Percentiles rank a stretch among this genome's conserved stretches.
Evolutionary conservation across 371 early-diverging fungal species (phyloP).

Genomic region (Spiromyces aspiralis): DNA sequence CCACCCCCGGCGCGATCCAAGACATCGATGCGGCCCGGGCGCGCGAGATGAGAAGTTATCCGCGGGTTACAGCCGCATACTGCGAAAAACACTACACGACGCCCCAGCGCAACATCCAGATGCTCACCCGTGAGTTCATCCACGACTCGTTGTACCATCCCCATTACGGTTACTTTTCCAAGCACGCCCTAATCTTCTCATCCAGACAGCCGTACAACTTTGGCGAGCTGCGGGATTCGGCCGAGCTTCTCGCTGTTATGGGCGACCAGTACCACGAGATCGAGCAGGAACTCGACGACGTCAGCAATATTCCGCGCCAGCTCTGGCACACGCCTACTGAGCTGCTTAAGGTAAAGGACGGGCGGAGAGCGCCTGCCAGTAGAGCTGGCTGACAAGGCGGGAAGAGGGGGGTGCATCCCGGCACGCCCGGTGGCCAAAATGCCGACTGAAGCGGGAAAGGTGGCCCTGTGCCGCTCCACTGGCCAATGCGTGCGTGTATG

Average conservation of each 20-base stretch:
- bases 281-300: constrained; percentile 35
- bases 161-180: constrained; percentile 90
- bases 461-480: no score
- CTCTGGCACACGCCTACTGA: constrained; percentile 97
- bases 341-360: constrained; percentile 56
- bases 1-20: constrained; percentile 6
- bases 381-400: no score
- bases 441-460: no score
- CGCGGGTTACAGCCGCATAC: constrained; percentile 8
- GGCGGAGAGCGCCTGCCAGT: no score
- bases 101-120: constrained; percentile 42
- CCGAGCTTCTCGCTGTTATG: constrained; percentile 63
- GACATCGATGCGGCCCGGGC: not conserved
- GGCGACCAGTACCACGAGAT: constrained; percentile 64
- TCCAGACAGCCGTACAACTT: constrained; percentile 46
- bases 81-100: constrained; percentile 7
- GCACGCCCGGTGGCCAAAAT: no score
- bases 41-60: constrained; percentile 5
- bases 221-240: constrained; percentile 51
- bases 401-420: no score
- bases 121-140: constrained; percentile 81
- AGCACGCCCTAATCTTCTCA: constrained; percentile 79
- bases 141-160: constrained; percentile 93
- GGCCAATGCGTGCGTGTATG: no score
- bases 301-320: constrained; percentile 45